Evolutionary conservation across 2,329 filamentous ascomycete genomes (phyloP), one percentile per base, ranked within the genome.

Genomic region (Sclerotinia spermophila): DNA sequence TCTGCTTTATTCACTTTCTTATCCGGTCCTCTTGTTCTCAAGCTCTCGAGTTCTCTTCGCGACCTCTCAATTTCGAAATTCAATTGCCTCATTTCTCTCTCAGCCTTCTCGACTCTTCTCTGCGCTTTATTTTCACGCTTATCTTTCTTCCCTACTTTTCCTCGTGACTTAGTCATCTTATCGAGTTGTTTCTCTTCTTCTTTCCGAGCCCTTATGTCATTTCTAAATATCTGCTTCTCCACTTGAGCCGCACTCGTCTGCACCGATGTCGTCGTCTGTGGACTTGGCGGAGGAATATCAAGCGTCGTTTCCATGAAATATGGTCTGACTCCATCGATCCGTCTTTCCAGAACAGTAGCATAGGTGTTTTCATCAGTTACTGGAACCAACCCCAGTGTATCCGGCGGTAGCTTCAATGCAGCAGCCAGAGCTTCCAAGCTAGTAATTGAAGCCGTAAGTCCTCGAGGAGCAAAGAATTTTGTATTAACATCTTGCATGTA

Each of bases 401-500:
- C 73, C 38, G 72, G 64, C 6, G 74, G 71, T 11, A 80, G 69
- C n/a, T 72, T 64, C n/a, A 78, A 71, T 17, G 74, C 70, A 27
- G 71, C 65, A 66, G 70, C 70, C 72, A 80, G 75, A 15, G 71
- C 72, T 62, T 78, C 76, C 5, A 75, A 76, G 38, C 71, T 71
- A 30, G 75, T 71, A 21, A 80, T 74, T 56, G 75, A 75, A 42
- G 75, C 76, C 55, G 79, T 76, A 40, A 81, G 70, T 24, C 79
- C 77, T 48, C 78, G 73, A 8, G 79, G 79, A 53, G 73, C 73
- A 67, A 81, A 81, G 24, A 79, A 74, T 33, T 74, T 69, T 56
- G 77, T 74, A 70, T 81, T 81, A 48, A 78, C 77, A 24, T 76
- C 69, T 13, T 67, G 67, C 48, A 81, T 58, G 53, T 77, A 81